These are phyloP conservation scores for Hericium erinaceus DNA, from an alignment of 768 basidiomycete genomes.

Conservation along the genomic window DNA sequence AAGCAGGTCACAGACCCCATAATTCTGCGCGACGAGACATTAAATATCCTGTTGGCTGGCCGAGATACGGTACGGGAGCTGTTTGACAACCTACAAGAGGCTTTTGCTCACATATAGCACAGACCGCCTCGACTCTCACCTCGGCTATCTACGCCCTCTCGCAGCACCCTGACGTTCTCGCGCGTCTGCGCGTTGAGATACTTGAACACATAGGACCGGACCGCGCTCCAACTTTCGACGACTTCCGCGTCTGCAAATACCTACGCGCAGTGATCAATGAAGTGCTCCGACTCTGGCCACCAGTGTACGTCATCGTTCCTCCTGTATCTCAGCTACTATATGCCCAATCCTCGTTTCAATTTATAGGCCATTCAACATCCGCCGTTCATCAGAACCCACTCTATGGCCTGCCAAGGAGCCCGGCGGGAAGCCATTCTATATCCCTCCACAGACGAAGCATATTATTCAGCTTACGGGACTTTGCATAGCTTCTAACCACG, in stretches of 20 bases:
- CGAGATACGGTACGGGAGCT: constrained; percentile 18
- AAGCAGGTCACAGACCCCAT: constrained; percentile 17
- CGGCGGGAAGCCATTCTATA: constrained; percentile 8
- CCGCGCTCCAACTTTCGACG: constrained; percentile 21
- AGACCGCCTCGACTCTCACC: constrained; percentile 22
- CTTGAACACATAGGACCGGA: constrained; percentile 18
- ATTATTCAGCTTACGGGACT: not conserved
- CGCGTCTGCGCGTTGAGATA: constrained; percentile 23
- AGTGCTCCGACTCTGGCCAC: constrained; percentile 3
- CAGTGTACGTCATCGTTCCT: not conserved
- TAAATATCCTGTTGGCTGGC: constrained; percentile 27
- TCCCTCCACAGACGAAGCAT: not conserved
- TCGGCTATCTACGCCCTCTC: constrained; percentile 23
- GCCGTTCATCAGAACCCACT: not conserved
- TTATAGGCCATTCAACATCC: not conserved
- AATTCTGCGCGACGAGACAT: constrained; percentile 21
- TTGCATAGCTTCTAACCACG: not conserved
- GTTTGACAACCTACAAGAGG: no score
- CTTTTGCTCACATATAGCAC: not conserved
- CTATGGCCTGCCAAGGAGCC: constrained; percentile 14
- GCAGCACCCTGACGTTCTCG: constrained; percentile 21
- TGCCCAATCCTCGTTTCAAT: not conserved
- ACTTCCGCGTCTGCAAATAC: constrained; percentile 25
- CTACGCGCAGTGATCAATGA: constrained; percentile 27
- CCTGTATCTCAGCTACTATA: no score